phyloP scores from a whole-genome alignment of 176 grass and related monocot genomes.

The Carex parvula region DNA sequence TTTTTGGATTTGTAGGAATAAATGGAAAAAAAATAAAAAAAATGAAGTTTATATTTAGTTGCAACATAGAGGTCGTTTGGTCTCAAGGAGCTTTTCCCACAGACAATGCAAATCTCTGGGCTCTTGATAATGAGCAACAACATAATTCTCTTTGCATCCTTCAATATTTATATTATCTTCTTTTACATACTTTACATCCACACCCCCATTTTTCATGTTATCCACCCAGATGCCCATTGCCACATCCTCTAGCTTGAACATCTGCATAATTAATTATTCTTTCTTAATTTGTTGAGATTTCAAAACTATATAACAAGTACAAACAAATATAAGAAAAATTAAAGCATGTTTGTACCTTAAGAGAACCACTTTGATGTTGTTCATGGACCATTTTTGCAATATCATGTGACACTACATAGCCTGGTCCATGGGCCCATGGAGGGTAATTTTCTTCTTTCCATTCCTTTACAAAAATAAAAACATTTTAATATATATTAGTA shows the following conservation, averaged over 20 bases:
- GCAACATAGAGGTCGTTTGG: conserved; percentile 58
- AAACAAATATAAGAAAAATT: too few species aligned
- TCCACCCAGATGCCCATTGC: conserved; percentile 94
- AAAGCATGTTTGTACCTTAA: conserved; percentile 55
- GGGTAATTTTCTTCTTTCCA: conserved; percentile 88
- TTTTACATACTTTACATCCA: conserved; percentile 62
- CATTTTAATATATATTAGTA: neutral
- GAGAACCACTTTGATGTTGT: conserved; percentile 45
- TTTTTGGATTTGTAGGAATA: neutral
- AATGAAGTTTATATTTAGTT: conserved; percentile 17
- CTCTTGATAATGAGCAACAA: conserved; percentile 91
- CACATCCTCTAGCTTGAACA: conserved; percentile 99
- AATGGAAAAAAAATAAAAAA: neutral
- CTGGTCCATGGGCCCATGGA: conserved; percentile 92
- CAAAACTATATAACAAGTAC: conserved; percentile 19
- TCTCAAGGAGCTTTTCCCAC: conserved; percentile 64
- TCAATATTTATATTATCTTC: conserved; percentile 57
- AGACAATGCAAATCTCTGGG: conserved; percentile 76
- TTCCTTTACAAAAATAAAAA: conserved; percentile 56
- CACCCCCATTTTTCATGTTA: conserved; percentile 53
- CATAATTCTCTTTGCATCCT: conserved; percentile 61
- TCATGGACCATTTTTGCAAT: conserved; percentile 53
- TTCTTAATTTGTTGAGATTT: neutral
- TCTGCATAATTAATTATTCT: conserved; percentile 50
- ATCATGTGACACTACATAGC: conserved; percentile 88